Conservation (phyloP, 2,329 filamentous ascomycete species). For the Ceratocystis papillata region DNA sequence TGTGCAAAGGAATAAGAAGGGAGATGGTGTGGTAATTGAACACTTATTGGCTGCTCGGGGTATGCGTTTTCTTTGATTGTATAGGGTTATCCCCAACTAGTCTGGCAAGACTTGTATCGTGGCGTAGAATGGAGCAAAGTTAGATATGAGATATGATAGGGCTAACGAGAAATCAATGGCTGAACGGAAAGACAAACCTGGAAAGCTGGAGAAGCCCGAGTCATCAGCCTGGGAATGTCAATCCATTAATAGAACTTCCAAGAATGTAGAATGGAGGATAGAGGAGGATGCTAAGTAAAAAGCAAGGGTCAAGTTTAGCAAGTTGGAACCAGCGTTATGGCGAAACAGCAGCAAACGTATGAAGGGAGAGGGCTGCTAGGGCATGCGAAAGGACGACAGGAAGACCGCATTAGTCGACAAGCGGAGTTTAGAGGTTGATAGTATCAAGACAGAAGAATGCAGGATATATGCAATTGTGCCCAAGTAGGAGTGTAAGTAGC, state of each 20-base stretch:
- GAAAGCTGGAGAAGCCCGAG: neutral
- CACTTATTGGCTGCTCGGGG: no score
- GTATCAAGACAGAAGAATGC: constrained; percentile 12
- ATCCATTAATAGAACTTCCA: neutral
- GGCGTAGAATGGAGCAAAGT: neutral
- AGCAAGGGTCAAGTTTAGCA: neutral
- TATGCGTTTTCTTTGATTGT: no score
- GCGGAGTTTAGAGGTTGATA: neutral
- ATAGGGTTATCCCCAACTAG: no score
- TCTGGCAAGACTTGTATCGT: no score
- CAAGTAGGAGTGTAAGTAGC: neutral
- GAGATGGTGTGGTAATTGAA: neutral
- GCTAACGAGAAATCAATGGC: neutral
- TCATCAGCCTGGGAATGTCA: neutral
- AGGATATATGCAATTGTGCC: constrained; percentile 2
- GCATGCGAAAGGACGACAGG: neutral
- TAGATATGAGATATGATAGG: neutral
- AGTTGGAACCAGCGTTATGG: neutral
- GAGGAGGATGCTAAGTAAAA: neutral
- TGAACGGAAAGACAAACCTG: neutral
- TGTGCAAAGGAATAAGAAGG: neutral
- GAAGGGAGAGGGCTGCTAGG: neutral
- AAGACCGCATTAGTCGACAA: constrained; percentile 10
- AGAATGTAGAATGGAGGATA: neutral
- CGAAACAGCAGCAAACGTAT: neutral